Base-by-base conservation (phyloP, 495 filamentous ascomycete genomes). In the Halenospora varia region DNA sequence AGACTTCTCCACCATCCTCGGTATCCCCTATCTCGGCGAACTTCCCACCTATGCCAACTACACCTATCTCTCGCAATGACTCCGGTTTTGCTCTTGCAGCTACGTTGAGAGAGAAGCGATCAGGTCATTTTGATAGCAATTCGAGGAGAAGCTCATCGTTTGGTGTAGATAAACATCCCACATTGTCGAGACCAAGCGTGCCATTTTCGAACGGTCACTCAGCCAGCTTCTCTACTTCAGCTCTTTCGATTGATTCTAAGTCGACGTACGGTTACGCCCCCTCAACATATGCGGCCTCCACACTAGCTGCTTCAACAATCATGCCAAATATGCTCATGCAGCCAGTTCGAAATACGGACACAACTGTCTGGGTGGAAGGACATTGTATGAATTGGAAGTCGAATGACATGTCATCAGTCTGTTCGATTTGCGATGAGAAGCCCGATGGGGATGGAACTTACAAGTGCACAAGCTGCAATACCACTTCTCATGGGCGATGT, bases 241-340 rank as follows among this genome's bases (percentile, higher is more conserved):
- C 90, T 3, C 74, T 96, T 55, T 87, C 84, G 55, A 84, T 85
- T 19, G 89, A 92, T 61, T 80, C 87, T 48, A 82, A 87, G 17
- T 83, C 84, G 1, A 93, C 85, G 13, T 87, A 85, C 15, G 81
- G 79, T 2, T 98, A 98, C 73, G 92, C 94, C 1, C 93, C 94
- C 1, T 97, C 93, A 2, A 90, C 92, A 2, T 98, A 97, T 72
- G 94, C 94, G 2, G 90, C 93, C 64, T 96, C 92, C 15, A 98
- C 94, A 10, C 79, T 97, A n/a, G 94, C 94, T 25, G 94, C 94
- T n/a, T 96, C 91, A 13, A 98, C 94, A 0, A 86, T 98, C 65
- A 96, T 98, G 83, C 93, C 94, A 11, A 90, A 91, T 67, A 83
- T 95, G 73, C 76, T 90, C 48, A 76, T 89, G 60, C 91, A 96